These are phyloP conservation scores for Talaromyces ruber DNA, from an alignment of 495 filamentous ascomycete genomes.

Conservation along the genomic window DNA sequence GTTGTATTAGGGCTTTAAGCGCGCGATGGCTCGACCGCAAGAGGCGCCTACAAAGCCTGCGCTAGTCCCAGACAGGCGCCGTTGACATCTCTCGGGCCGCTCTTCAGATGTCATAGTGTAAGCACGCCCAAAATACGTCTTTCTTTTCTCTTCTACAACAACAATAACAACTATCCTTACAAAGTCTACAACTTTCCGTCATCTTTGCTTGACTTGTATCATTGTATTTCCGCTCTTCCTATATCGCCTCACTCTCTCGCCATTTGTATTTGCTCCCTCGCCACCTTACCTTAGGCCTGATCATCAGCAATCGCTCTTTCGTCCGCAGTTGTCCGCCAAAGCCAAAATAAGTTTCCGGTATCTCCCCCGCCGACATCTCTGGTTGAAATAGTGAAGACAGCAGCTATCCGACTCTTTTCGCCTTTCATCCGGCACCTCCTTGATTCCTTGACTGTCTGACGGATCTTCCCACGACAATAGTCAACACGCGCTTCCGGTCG, in stretches of 20 bases:
- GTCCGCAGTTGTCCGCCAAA: neutral
- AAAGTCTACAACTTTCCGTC: neutral
- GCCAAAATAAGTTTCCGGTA: slow-evolving; percentile 3
- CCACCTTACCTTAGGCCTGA: neutral
- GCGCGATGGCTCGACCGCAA: neutral
- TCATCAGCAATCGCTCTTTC: neutral
- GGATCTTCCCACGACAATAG: neutral
- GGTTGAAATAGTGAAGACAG: neutral
- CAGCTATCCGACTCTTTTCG: neutral
- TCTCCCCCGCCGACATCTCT: slow-evolving; percentile 4
- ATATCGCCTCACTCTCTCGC: neutral
- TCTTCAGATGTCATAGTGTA: slow-evolving; percentile 18
- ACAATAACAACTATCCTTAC: neutral
- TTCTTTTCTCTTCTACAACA: neutral
- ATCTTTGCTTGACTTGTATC: neutral
- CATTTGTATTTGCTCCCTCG: neutral
- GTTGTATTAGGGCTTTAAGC: neutral
- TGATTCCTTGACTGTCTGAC: neutral
- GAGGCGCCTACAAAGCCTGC: neutral
- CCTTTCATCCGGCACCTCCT: neutral
- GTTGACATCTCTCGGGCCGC: slow-evolving; percentile 18
- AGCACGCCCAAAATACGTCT: neutral
- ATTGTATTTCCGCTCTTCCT: neutral
- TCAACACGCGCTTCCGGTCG: slow-evolving; percentile 1
- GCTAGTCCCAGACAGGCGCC: slow-evolving; percentile 19